Percentiles rank a stretch among this genome's conserved stretches.
These are phyloP conservation scores for Mortierella claussenii DNA, from an alignment of 192 early-diverging fungal genomes.

Conservation along the genomic window DNA sequence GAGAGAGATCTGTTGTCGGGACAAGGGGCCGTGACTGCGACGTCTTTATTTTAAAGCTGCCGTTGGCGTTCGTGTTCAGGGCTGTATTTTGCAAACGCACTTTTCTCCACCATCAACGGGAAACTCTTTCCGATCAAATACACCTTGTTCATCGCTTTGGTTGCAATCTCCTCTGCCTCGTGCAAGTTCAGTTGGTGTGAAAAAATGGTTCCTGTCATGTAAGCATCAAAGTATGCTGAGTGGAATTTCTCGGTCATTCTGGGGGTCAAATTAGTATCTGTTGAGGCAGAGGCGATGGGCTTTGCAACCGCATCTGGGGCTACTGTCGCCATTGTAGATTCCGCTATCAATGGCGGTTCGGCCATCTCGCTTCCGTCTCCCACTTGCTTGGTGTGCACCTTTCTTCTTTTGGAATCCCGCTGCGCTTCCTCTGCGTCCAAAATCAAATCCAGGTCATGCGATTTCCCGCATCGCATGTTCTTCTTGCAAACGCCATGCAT, in stretches of 20 bases:
- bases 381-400: constrained; percentile 21
- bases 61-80: constrained; percentile 36
- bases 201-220: constrained; percentile 95
- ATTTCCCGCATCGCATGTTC: constrained; percentile 72
- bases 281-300: constrained; percentile 1
- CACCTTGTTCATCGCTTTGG: constrained; percentile 73
- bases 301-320: constrained; percentile 11
- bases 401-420: constrained; percentile 55
- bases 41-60: background rate
- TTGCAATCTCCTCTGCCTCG: constrained; percentile 8
- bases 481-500: constrained; percentile 81
- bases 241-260: constrained; percentile 80
- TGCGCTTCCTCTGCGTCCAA: constrained; percentile 75
- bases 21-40: background rate
- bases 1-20: too few species aligned
- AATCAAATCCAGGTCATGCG: constrained; percentile 91
- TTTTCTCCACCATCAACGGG: constrained; percentile 73
- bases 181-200: constrained; percentile 68
- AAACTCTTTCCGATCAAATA: constrained; percentile 87
- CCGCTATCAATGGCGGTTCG: background rate
- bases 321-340: constrained; percentile 1
- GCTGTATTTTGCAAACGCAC: constrained; percentile 69
- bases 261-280: constrained; percentile 17
- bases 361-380: constrained; percentile 1
- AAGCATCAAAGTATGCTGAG: constrained; percentile 94